phyloP scores from a whole-genome alignment of 1,284 basidiomycete species.

The Cutaneotrichosporon spelunceum region DNA sequence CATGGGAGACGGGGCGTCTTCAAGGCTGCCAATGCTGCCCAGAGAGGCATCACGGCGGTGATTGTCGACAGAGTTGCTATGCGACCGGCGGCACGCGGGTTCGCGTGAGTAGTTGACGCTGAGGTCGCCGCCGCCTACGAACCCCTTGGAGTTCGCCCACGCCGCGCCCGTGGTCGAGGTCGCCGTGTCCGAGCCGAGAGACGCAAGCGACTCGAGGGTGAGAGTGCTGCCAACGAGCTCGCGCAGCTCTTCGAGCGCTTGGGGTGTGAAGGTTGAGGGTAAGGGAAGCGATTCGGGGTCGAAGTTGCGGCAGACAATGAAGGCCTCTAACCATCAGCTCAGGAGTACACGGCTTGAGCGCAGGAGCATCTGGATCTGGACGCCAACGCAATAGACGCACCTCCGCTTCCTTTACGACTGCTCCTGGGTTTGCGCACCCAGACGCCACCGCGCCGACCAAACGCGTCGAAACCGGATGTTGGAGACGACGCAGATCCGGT shows the following conservation, averaged over 20 bases:
- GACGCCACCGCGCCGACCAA: conserved; percentile 48
- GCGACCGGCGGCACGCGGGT: conserved; percentile 1
- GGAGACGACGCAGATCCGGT: conserved; percentile 5
- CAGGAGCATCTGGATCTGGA: not conserved
- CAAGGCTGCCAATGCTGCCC: conserved; percentile 17
- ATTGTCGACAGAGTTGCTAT: not conserved
- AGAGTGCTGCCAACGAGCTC: conserved; percentile 38
- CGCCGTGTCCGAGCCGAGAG: conserved; percentile 16
- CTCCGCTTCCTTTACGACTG: conserved; percentile 50
- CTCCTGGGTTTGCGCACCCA: conserved; percentile 53
- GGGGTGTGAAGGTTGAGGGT: conserved; percentile 30
- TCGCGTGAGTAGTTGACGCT: conserved; percentile 17
- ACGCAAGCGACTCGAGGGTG: conserved; percentile 42
- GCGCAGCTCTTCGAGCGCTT: conserved; percentile 32
- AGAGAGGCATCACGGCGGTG: conserved; percentile 15
- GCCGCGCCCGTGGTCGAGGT: conserved; percentile 7
- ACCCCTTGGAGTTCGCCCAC: conserved; percentile 43
- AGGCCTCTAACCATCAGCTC: conserved; percentile 53
- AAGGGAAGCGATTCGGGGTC: conserved; percentile 44
- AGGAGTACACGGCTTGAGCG: not conserved
- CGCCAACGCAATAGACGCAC: conserved; percentile 33
- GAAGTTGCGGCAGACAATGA: conserved; percentile 57
- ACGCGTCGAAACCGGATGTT: conserved; percentile 32
- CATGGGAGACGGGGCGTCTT: conserved; percentile 17
- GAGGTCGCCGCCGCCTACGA: conserved; percentile 44